These are phyloP conservation scores for Kodamaea restingae DNA, from an alignment of 805 yeast genomes.

Conservation along the genomic window DNA sequence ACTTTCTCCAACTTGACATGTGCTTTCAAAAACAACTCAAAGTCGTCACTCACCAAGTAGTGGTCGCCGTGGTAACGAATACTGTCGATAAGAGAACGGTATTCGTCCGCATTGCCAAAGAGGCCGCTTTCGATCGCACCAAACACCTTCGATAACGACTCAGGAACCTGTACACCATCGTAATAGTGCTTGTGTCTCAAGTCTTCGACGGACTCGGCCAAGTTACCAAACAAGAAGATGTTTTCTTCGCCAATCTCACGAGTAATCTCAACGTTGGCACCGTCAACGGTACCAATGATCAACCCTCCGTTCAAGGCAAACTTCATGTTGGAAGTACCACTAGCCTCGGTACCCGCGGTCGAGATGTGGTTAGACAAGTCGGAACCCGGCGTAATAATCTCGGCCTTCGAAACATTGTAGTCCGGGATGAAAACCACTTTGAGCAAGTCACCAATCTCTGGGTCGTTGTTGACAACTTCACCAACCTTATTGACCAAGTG, in stretches of 20 bases:
- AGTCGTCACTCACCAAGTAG: constrained; percentile 85
- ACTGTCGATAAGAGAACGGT: constrained; percentile 62
- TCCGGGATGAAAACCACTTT: constrained; percentile 89
- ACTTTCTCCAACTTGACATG: constrained; percentile 73
- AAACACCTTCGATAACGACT: constrained; percentile 59
- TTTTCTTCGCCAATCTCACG: constrained; percentile 92
- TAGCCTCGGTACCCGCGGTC: constrained; percentile 96
- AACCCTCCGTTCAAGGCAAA: constrained; percentile 92
- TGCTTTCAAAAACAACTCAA: constrained; percentile 80
- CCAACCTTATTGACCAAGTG: constrained; percentile 80
- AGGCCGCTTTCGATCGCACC: constrained; percentile 59
- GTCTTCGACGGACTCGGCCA: constrained; percentile 86
- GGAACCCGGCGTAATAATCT: constrained; percentile 83
- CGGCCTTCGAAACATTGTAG: constrained; percentile 92
- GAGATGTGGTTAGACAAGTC: constrained; percentile 92
- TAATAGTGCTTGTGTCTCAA: constrained; percentile 70
- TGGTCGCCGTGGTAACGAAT: constrained; percentile 74
- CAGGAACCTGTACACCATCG: constrained; percentile 57
- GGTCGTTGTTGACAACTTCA: constrained; percentile 73
- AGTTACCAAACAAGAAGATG: constrained; percentile 85
- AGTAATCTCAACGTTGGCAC: constrained; percentile 93
- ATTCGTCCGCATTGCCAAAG: constrained; percentile 71
- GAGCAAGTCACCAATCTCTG: constrained; percentile 67
- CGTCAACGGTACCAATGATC: constrained; percentile 93
- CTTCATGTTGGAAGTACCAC: constrained; percentile 95